Evolutionary conservation across 208 protist species (phyloP), one percentile per base, ranked within the genome.

Genomic region (Wallacemonas sp.): DNA sequence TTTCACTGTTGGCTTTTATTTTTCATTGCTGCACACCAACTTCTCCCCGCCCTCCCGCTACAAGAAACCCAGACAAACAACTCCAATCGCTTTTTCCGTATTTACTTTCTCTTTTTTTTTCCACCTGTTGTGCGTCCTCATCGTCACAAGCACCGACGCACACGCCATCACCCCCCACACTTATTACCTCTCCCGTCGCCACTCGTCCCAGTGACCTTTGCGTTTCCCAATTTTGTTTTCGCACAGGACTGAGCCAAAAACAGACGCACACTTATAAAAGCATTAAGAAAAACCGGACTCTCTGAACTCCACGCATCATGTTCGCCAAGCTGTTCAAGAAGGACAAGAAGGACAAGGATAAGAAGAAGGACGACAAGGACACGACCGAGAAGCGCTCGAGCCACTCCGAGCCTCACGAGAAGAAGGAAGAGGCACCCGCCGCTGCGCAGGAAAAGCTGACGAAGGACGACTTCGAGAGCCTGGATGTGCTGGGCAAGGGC

Each of bases 401-500:
- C 36, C 0, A 81, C 46, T 52, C 39, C 41, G 61, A 43, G 32
- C 66, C 21, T 11, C 72, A 71, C 49, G 44, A 79, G 0, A 70
- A 72, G 19, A 75, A 44, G 33, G 47, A 69, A 17, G 56, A 74
- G 26, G 61, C 65, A 9, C 32, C 70, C 44, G 72, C 69, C 46
- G 8, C 48, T 14, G 41, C 70, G 24, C 78, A 79, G 72, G 92
- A 95, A 64, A 91, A 94, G 66, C 39, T 97, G n/a, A 91, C 80
- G 27, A 93, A 91, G 65, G 89, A 97, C 32, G 93, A 98, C 76
- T 98, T 98, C 81, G 90, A 96, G 47, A 92, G 74, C 21, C 70
- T 98, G 19, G 87, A 92, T 61, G 73, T 98, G 12, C 83, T 99
- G 1, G 97, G 97, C 14, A 94, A 96, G 70, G 97, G 97, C 23